Percentiles rank a stretch among this genome's conserved stretches.
Conservation (phyloP, 345 rosid species). For the Rhizophora mangle region DNA sequence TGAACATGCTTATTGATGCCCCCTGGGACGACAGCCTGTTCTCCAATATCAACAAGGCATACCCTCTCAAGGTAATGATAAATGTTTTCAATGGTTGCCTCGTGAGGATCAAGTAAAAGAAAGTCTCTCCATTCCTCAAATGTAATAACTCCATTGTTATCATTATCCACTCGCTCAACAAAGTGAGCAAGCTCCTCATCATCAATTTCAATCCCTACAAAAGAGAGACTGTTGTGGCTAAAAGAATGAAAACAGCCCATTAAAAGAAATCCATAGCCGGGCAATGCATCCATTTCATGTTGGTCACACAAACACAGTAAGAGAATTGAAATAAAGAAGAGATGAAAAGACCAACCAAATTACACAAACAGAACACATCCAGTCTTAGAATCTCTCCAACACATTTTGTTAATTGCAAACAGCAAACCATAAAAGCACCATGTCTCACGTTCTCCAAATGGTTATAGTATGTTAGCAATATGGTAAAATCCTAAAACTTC, state of each 20-base stretch:
- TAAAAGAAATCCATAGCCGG: slow-evolving; percentile 1
- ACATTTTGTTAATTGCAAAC: too few relatives aligned
- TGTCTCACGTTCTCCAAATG: too few relatives aligned
- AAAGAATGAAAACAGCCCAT: slow-evolving; percentile 21
- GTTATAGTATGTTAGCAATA: too few relatives aligned
- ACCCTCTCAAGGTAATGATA: slow-evolving; percentile 83
- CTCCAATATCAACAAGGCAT: slow-evolving; percentile 84
- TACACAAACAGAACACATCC: too few relatives aligned
- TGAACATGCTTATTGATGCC: slow-evolving; percentile 79
- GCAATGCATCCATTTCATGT: neutral
- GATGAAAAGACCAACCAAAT: neutral
- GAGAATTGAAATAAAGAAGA: neutral
- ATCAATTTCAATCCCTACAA: slow-evolving; percentile 52
- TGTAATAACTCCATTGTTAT: slow-evolving; percentile 79
- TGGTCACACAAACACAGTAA: neutral
- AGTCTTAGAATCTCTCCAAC: too few relatives aligned
- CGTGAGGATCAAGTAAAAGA: slow-evolving; percentile 82
- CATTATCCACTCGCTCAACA: slow-evolving; percentile 90
- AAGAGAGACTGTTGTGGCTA: slow-evolving; percentile 26
- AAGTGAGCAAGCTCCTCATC: slow-evolving; percentile 83
- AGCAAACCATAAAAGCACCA: too few relatives aligned
- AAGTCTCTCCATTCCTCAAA: slow-evolving; percentile 97
- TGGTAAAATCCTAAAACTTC: too few relatives aligned
- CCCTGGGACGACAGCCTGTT: slow-evolving; percentile 74
- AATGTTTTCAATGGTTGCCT: slow-evolving; percentile 88